Base-by-base conservation (phyloP, 805 yeast species). In the Priceomyces fermenticarens region DNA sequence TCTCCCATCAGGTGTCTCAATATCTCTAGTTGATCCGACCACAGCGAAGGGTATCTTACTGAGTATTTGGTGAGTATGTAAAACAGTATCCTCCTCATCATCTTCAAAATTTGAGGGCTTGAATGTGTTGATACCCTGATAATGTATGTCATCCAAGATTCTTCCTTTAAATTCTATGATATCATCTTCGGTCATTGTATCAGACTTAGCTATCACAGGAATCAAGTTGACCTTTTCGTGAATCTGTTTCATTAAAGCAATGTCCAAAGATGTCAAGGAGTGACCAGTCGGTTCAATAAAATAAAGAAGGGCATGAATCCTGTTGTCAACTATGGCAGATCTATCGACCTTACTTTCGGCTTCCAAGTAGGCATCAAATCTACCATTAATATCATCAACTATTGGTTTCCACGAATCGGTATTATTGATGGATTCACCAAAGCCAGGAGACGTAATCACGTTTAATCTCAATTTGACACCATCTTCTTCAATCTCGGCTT, bases 281-380 rank as follows among this genome's bases (percentile, higher is more conserved):
- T 93, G 99, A 46, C 97, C 98, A 17, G 97, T 90, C 52, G 99
- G 99, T 67, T 91, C 97, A 56, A 93, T 86, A 55, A 93, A 91
- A 67, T 90, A 93, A 48, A 93, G 69, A 60, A 89, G 81, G 27
- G 97, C 98, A 63, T 93, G 99, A 44, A 93, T 79, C 58, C 99
- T 82, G 57, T 83, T 78, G 66, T 93, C 99, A 43, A 69, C 74
- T 47, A 83, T 74, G 13, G 77, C 63, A 10, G 85, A 68, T 63
- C 97, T 81, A 65, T 81, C 81, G 44, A 88, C 76, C 59, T 83
- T 81, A 56, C 88, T 88, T 71, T 93, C 99, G 37, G 81, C 80
- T 65, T 93, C 98, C 66, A 93, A 80, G 62, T 82, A 91, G 47
- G 78, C 75, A 66, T 93, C 96, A 60, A 84, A 93, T 58, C 98